Evolutionary conservation across 2,329 filamentous ascomycete species (phyloP).

Genomic region (Pyricularia sp.): DNA sequence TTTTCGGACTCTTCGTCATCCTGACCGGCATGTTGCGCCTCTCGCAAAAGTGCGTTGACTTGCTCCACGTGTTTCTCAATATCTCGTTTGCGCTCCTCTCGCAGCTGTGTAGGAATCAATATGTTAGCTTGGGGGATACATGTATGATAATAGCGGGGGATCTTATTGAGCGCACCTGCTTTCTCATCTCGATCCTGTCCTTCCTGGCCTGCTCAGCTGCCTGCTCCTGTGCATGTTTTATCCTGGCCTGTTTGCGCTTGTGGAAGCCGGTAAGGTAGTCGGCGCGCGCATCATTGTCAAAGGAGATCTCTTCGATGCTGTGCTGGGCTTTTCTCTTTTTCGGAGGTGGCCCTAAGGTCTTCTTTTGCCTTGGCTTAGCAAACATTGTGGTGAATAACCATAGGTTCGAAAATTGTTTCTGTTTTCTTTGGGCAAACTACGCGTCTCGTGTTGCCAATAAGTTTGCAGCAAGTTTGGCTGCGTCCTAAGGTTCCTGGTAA

Average conservation of each 20-base stretch:
- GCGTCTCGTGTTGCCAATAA: background rate
- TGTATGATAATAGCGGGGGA: background rate
- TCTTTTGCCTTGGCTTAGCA: conserved; percentile 45
- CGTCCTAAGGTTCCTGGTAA: background rate
- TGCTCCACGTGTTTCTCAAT: conserved; percentile 70
- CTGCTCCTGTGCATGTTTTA: conserved; percentile 72
- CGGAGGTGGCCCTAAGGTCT: conserved; percentile 43
- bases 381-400: conserved; percentile 21
- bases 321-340: conserved; percentile 53
- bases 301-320: conserved; percentile 66
- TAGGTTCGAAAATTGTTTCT: background rate
- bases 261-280: conserved; percentile 94
- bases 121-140: background rate
- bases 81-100: conserved; percentile 70
- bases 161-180: conserved; percentile 39
- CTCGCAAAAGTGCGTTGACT: conserved; percentile 56
- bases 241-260: conserved; percentile 80
- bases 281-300: conserved; percentile 65
- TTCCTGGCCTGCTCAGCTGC: conserved; percentile 64
- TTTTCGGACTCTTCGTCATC: conserved; percentile 30
- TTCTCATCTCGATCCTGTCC: conserved; percentile 61
- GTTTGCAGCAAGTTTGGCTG: background rate
- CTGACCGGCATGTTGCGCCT: conserved; percentile 38
- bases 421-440: background rate
- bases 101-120: conserved; percentile 40